These are phyloP conservation scores for Xylariaceae sp. DNA, from an alignment of 2,329 filamentous ascomycete genomes.

Conservation along the genomic window DNA sequence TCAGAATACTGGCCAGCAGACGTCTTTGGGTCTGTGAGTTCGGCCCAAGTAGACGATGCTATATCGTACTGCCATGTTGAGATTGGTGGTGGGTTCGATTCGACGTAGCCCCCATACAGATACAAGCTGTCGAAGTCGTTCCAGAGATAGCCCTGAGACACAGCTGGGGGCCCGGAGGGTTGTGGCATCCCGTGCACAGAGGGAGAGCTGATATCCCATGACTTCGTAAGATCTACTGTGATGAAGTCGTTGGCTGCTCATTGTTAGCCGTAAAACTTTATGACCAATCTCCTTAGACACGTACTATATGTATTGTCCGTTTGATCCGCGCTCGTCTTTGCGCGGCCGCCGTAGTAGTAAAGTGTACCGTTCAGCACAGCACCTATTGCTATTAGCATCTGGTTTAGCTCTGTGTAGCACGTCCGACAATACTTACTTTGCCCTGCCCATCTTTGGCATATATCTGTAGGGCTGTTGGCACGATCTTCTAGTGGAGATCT, in stretches of 20 bases:
- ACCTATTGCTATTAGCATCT: conserved; percentile 47
- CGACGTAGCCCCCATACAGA: conserved; percentile 78
- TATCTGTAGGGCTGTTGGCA: conserved; percentile 57
- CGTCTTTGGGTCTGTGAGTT: conserved; percentile 66
- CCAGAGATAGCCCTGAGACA: conserved; percentile 79
- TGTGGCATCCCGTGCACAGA: conserved; percentile 66
- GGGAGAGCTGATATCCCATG: conserved; percentile 73
- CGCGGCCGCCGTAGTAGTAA: conserved; percentile 77
- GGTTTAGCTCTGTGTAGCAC: neutral
- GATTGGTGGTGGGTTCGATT: conserved; percentile 65
- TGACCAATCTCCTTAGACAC: conserved; percentile 31
- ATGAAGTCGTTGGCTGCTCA: conserved; percentile 72
- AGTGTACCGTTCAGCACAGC: conserved; percentile 76
- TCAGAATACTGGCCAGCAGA: conserved; percentile 69
- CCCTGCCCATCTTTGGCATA: conserved; percentile 71
- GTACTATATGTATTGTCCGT: conserved; percentile 72
- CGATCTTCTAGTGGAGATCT: conserved; percentile 46
- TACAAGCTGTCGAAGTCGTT: conserved; percentile 73
- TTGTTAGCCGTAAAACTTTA: conserved; percentile 23
- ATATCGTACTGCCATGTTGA: conserved; percentile 77
- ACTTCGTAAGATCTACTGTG: conserved; percentile 72
- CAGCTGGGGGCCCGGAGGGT: conserved; percentile 72
- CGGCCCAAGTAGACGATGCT: conserved; percentile 63
- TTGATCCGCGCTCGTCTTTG: conserved; percentile 64
- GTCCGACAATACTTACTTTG: conserved; percentile 55